Conservation (phyloP, 1,284 basidiomycete species). For the Naganishia cerealis region DNA sequence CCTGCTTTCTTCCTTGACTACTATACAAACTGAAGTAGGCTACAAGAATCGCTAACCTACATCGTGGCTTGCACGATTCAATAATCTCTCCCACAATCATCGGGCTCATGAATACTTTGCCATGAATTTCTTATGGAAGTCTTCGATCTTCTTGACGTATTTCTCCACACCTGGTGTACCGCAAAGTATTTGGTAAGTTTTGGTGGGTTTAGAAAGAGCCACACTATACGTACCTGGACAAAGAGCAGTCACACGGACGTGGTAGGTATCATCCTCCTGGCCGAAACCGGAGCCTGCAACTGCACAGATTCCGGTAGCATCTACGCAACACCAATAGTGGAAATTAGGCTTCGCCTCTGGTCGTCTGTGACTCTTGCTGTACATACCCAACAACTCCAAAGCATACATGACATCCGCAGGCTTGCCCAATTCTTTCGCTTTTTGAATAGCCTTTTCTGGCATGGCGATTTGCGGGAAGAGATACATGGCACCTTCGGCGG, state of each 20-base stretch:
- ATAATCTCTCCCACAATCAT: neutral
- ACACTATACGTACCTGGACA: slow-evolving; percentile 63
- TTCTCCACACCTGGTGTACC: slow-evolving; percentile 65
- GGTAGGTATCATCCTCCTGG: slow-evolving; percentile 80
- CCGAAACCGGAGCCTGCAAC: slow-evolving; percentile 90
- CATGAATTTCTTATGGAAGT: slow-evolving; percentile 77
- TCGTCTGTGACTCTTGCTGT: neutral
- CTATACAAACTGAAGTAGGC: neutral
- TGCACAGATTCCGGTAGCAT: slow-evolving; percentile 88
- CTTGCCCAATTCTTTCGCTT: slow-evolving; percentile 70
- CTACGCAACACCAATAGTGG: slow-evolving; percentile 35
- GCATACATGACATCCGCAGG: slow-evolving; percentile 85
- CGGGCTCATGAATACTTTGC: slow-evolving; percentile 60
- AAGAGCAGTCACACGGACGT: slow-evolving; percentile 82
- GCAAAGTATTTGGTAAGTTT: neutral
- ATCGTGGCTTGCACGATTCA: neutral
- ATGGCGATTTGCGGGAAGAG: slow-evolving; percentile 76
- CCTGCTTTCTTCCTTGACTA: neutral
- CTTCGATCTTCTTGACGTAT: slow-evolving; percentile 78
- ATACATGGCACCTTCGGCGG: slow-evolving; percentile 82
- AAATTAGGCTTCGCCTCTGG: neutral
- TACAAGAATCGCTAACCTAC: neutral
- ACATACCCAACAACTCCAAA: slow-evolving; percentile 67
- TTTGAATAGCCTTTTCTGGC: slow-evolving; percentile 68
- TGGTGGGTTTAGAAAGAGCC: too few relatives aligned